Percentiles rank a stretch among this genome's conserved stretches.
phyloP scores from a whole-genome alignment of 2,329 filamentous ascomycete species.

The Grosmannia penicillata region DNA sequence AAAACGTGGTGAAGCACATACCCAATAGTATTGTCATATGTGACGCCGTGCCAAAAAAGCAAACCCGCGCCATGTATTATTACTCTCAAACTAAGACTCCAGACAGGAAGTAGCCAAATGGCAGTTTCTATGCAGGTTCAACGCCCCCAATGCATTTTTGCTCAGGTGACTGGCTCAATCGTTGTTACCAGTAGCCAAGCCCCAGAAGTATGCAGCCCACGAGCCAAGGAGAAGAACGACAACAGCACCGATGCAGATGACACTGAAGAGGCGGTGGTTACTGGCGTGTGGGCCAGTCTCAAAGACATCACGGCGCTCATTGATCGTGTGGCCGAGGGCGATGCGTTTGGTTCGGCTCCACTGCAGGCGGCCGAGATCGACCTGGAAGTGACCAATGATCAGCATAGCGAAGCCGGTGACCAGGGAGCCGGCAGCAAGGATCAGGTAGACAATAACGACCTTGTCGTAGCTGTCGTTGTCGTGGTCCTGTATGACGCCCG shows the following conservation, averaged over 20 bases:
- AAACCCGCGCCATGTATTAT: too few species aligned
- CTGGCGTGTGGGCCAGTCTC: conserved; percentile 10
- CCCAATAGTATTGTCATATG: too few species aligned
- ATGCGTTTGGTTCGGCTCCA: conserved; percentile 42
- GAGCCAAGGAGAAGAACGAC: conserved; percentile 32
- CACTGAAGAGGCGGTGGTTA: conserved; percentile 12
- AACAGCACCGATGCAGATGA: conserved; percentile 26
- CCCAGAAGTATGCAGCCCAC: conserved; percentile 46
- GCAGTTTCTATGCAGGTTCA: too few species aligned
- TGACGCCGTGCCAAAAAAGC: too few species aligned
- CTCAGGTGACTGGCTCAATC: too few species aligned
- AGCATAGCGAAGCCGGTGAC: conserved; percentile 18
- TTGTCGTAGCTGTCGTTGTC: conserved; percentile 40
- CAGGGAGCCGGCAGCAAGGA: conserved; percentile 33
- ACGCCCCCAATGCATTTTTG: too few species aligned
- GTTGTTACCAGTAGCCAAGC: conserved; percentile 26
- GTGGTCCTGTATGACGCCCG: conserved; percentile 42
- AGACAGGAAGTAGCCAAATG: too few species aligned
- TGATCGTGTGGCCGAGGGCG: conserved; percentile 26
- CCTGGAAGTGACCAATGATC: conserved; percentile 20
- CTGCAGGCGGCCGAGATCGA: conserved; percentile 34
- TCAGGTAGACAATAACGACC: conserved; percentile 40
- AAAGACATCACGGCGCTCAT: conserved; percentile 17
- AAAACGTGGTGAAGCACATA: too few species aligned
- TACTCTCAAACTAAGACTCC: too few species aligned